Evolutionary conservation across 441 rosid species (phyloP).

Genomic region (Populus trichocarpa): DNA sequence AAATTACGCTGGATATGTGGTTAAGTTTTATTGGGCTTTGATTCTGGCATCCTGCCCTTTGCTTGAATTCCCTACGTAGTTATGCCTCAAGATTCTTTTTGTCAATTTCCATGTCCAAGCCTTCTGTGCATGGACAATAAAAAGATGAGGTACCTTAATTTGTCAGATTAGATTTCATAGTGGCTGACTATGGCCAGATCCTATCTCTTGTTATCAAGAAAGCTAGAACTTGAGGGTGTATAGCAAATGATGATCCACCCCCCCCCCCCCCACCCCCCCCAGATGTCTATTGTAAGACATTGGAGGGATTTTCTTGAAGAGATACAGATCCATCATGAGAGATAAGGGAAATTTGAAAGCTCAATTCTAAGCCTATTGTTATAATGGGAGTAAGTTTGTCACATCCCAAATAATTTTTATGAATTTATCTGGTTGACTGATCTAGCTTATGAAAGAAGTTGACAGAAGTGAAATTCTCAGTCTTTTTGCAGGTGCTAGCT

Average conservation of each 20-base stretch:
- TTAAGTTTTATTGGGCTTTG: background rate
- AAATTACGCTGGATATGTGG: too few relatives aligned
- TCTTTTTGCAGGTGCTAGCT: slow-evolving; percentile 61
- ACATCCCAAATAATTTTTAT: too few relatives aligned
- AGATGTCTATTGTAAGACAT: too few relatives aligned
- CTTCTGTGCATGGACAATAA: background rate
- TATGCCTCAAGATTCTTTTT: background rate
- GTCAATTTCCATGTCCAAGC: slow-evolving; percentile 4
- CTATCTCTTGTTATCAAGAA: too few relatives aligned
- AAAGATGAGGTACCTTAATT: background rate
- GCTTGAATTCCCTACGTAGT: background rate
- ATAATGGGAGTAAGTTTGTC: too few relatives aligned
- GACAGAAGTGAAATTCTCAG: slow-evolving; percentile 32
- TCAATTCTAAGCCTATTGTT: too few relatives aligned
- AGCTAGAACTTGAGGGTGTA: too few relatives aligned
- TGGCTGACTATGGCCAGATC: background rate
- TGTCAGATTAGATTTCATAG: slow-evolving; percentile 5
- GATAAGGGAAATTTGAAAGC: too few relatives aligned
- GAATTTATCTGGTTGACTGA: background rate
- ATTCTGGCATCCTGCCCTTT: too few relatives aligned
- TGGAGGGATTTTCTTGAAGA: too few relatives aligned
- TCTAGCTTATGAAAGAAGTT: slow-evolving; percentile 6
- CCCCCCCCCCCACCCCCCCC: rapidly evolving
- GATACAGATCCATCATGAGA: too few relatives aligned
- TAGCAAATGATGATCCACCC: too few relatives aligned